Conservation (phyloP, 441 rosid species). For the Pelargonium myrrhifolium region DNA sequence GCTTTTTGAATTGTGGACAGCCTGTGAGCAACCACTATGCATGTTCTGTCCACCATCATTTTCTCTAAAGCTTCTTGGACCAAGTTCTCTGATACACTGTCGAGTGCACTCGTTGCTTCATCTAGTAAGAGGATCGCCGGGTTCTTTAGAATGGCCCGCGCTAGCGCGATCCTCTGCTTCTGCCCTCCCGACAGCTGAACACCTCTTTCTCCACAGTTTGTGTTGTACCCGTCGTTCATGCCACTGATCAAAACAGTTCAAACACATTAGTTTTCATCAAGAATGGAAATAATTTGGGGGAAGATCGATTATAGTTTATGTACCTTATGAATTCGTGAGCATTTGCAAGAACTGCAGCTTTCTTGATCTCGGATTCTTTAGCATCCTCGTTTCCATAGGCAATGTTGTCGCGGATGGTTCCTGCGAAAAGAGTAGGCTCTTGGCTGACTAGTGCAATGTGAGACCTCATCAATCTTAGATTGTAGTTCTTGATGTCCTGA, state of each 20-base stretch:
- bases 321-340: constrained; percentile 65
- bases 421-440: constrained; percentile 58
- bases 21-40: constrained; percentile 51
- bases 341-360: constrained; percentile 49
- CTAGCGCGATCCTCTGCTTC: constrained; percentile 57
- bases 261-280: not conserved
- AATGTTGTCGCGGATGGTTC: constrained; percentile 52
- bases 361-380: constrained; percentile 45
- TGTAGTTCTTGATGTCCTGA: constrained; percentile 42
- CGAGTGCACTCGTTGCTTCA: constrained; percentile 67
- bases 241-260: constrained; percentile 27
- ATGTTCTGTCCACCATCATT: constrained; percentile 47
- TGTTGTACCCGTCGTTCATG: constrained; percentile 58
- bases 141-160: constrained; percentile 49
- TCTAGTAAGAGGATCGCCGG: constrained; percentile 51
- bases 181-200: constrained; percentile 66
- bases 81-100: constrained; percentile 47
- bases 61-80: constrained; percentile 59
- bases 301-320: not conserved
- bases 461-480: constrained; percentile 37
- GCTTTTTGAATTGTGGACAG: constrained; percentile 52
- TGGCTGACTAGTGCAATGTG: constrained; percentile 60
- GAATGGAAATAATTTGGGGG: not conserved
- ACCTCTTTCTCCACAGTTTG: constrained; percentile 57
- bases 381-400: constrained; percentile 41